phyloP scores from a whole-genome alignment of 805 yeast species.

The Grigorovia yakushimaensis region DNA sequence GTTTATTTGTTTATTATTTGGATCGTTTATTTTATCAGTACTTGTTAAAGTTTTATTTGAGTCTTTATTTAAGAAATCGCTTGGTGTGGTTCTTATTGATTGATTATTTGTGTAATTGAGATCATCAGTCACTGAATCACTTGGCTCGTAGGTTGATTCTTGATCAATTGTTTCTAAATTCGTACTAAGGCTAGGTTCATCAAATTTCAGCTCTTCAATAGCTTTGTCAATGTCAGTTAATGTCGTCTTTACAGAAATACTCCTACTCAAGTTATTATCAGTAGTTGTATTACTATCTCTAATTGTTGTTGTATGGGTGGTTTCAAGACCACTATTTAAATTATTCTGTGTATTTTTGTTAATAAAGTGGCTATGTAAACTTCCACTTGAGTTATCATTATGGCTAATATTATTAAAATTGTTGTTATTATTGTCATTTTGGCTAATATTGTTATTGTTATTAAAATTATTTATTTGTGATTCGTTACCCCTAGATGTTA shows the following conservation, averaged over 20 bases:
- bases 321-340: not conserved
- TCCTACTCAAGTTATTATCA: slow-evolving; percentile 18
- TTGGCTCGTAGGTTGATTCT: not conserved
- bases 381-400: too few species aligned
- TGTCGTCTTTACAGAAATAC: slow-evolving; percentile 40
- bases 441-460: too few species aligned
- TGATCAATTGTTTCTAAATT: not conserved
- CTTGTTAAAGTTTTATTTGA: not conserved
- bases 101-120: slow-evolving; percentile 1
- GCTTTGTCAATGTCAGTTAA: slow-evolving; percentile 69
- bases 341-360: too few species aligned
- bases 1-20: too few species aligned
- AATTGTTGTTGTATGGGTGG: not conserved
- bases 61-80: slow-evolving; percentile 5
- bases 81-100: slow-evolving; percentile 6
- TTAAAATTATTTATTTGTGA: too few species aligned
- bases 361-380: too few species aligned
- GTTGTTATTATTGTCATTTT: too few species aligned
- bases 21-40: not conserved
- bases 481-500: too few species aligned
- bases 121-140: not conserved
- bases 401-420: too few species aligned
- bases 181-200: slow-evolving; percentile 12
- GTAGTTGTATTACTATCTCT: not conserved
- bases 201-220: slow-evolving; percentile 44